Percentiles rank a stretch among this genome's conserved stretches.
These are phyloP conservation scores for Lepiota venenata DNA, from an alignment of 768 basidiomycete genomes.

Conservation along the genomic window DNA sequence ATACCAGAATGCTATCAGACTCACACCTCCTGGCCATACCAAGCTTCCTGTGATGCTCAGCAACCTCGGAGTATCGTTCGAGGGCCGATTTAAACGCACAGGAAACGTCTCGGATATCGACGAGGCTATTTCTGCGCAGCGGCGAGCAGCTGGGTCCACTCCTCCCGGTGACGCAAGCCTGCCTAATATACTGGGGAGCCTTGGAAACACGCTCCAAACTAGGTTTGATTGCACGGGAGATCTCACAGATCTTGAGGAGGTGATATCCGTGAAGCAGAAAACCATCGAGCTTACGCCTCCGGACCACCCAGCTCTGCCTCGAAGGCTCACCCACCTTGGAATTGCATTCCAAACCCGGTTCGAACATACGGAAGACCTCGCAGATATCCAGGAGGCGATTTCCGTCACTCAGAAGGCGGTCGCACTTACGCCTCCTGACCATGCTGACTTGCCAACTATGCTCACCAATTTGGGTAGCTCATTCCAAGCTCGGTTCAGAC, in stretches of 20 bases:
- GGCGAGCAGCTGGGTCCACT: conserved; percentile 1
- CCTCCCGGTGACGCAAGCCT: background rate
- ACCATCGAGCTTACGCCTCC: conserved; percentile 15
- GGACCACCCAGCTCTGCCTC: conserved; percentile 15
- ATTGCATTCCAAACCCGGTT: conserved; percentile 13
- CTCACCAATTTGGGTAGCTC: background rate
- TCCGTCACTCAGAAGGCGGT: background rate
- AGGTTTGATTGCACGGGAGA: conserved; percentile 22
- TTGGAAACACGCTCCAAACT: conserved; percentile 19
- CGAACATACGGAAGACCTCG: background rate
- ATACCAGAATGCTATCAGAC: conserved; percentile 17
- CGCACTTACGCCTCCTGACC: background rate
- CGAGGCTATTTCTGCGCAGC: conserved; percentile 4
- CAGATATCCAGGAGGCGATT: background rate
- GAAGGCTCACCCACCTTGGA: conserved; percentile 17
- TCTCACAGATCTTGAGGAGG: conserved; percentile 22
- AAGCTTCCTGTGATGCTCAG: background rate
- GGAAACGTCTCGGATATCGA: conserved; percentile 7
- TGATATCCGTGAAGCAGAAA: conserved; percentile 11
- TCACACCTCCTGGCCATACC: conserved; percentile 15
- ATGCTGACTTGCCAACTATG: background rate
- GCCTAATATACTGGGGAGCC: conserved; percentile 7
- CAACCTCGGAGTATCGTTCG: background rate
- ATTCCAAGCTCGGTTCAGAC: conserved; percentile 17
- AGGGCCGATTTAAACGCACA: conserved; percentile 6